phyloP scores from a whole-genome alignment of 352 stramenopile genomes.

The Phytophthora foliorum region DNA sequence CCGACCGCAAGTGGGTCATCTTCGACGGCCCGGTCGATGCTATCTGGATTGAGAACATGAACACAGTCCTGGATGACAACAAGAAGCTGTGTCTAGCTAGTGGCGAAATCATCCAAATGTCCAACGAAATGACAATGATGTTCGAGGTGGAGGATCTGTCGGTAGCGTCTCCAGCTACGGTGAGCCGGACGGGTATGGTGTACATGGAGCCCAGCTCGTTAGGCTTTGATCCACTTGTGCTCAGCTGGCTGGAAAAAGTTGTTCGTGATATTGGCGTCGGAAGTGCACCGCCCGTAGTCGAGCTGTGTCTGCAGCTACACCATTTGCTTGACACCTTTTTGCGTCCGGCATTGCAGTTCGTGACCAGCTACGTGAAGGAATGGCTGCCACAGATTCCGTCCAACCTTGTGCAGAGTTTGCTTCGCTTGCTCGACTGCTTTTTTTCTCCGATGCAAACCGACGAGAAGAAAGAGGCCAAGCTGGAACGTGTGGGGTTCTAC shows the following conservation, averaged over 20 bases:
- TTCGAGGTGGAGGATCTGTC: constrained; percentile 97
- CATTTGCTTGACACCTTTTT: constrained; percentile 93
- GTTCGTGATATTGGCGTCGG: constrained; percentile 69
- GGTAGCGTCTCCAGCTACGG: constrained; percentile 94
- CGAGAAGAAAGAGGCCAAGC: constrained; percentile 86
- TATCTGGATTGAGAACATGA: constrained; percentile 99
- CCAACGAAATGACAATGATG: constrained; percentile 97
- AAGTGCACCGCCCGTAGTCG: constrained; percentile 48
- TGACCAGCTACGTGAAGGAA: constrained; percentile 91
- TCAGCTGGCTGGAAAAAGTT: constrained; percentile 90
- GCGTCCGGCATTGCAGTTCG: constrained; percentile 78
- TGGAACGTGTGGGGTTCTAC: constrained; percentile 76
- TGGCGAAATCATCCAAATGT: constrained; percentile 96
- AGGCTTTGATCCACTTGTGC: constrained; percentile 91
- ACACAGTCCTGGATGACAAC: constrained; percentile 97
- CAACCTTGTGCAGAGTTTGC: constrained; percentile 90
- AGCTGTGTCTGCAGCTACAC: constrained; percentile 60
- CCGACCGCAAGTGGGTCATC: constrained; percentile 95
- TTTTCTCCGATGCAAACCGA: constrained; percentile 87
- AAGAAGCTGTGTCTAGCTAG: constrained; percentile 96
- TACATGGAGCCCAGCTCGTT: constrained; percentile 96
- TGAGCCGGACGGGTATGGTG: constrained; percentile 95
- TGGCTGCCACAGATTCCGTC: constrained; percentile 94
- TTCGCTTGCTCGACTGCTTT: constrained; percentile 94
- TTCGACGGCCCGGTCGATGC: constrained; percentile 97